Percentiles rank a stretch among this genome's conserved stretches.
Conservation (phyloP, 345 rosid genomes). For the Bruguiera sexangula region DNA sequence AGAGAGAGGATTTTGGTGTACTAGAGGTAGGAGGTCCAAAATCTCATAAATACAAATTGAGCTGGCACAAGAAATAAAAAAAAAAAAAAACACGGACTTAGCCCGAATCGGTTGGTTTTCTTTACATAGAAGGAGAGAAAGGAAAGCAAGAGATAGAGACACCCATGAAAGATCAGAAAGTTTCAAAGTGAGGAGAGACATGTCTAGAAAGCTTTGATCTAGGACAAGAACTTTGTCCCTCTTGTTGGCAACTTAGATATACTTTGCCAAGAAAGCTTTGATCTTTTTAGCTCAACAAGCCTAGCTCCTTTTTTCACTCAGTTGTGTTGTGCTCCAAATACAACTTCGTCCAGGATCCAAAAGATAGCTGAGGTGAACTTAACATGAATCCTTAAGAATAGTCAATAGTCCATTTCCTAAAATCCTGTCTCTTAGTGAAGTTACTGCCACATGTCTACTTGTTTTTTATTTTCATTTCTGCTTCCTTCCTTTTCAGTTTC, state of each 20-base stretch:
- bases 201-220: constrained; percentile 6
- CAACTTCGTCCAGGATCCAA: constrained; percentile 17
- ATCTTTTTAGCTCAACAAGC: constrained; percentile 28
- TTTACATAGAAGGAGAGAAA: constrained; percentile 55
- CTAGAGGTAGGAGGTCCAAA: constrained; percentile 25
- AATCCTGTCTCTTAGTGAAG: constrained; percentile 25
- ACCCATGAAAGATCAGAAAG: constrained; percentile 41
- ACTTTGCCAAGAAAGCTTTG: constrained; percentile 52
- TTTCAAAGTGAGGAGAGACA: constrained; percentile 15
- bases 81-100: neutral
- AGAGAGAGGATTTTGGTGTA: constrained; percentile 52
- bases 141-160: constrained; percentile 42
- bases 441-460: neutral
- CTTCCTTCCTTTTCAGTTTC: constrained; percentile 6
- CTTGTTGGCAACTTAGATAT: constrained; percentile 36
- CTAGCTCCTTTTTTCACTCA: constrained; percentile 9
- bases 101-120: constrained; percentile 53
- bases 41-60: constrained; percentile 28
- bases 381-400: constrained; percentile 3
- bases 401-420: neutral
- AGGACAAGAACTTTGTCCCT: constrained; percentile 53
- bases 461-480: constrained; percentile 8
- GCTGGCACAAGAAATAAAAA: neutral
- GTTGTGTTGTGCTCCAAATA: constrained; percentile 21
- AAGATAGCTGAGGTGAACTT: constrained; percentile 24